Conservation (phyloP, 805 yeast genomes). For the Hanseniaspora valbyensis region DNA sequence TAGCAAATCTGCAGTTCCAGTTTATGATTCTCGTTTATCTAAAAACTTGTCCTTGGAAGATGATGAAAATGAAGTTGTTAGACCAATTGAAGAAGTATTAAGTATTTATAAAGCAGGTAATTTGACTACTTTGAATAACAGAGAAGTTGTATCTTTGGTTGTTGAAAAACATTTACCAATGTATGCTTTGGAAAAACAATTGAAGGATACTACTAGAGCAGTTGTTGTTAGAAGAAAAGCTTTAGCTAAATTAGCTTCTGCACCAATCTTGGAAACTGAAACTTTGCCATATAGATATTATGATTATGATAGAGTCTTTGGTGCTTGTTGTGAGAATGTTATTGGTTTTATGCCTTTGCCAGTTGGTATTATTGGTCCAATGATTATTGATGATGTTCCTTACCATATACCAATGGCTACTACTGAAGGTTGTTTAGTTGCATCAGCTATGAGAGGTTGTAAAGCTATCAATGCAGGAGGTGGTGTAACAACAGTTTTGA, state of each 20-base stretch:
- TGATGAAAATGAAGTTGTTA: slow-evolving; percentile 26
- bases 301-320: slow-evolving; percentile 91
- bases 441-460: slow-evolving; percentile 98
- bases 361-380: slow-evolving; percentile 95
- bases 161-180: slow-evolving; percentile 72
- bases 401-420: slow-evolving; percentile 98
- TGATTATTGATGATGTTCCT: slow-evolving; percentile 77
- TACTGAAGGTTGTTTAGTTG: slow-evolving; percentile 96
- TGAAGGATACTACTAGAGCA: slow-evolving; percentile 82
- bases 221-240: slow-evolving; percentile 87
- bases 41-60: slow-evolving; percentile 27
- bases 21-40: slow-evolving; percentile 25
- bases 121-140: slow-evolving; percentile 52
- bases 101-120: slow-evolving; percentile 59
- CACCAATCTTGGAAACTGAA: slow-evolving; percentile 62
- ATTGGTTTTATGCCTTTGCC: slow-evolving; percentile 95
- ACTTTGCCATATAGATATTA: slow-evolving; percentile 71
- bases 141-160: slow-evolving; percentile 63
- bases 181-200: slow-evolving; percentile 87
- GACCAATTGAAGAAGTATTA: slow-evolving; percentile 55
- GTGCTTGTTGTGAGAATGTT: slow-evolving; percentile 98
- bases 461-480: slow-evolving; percentile 96
- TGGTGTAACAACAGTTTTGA: slow-evolving; percentile 82
- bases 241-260: slow-evolving; percentile 71
- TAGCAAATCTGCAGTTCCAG: slow-evolving; percentile 17